phyloP scores from a whole-genome alignment of 2,329 filamentous ascomycete species.

The Scedosporium apiospermum region DNA sequence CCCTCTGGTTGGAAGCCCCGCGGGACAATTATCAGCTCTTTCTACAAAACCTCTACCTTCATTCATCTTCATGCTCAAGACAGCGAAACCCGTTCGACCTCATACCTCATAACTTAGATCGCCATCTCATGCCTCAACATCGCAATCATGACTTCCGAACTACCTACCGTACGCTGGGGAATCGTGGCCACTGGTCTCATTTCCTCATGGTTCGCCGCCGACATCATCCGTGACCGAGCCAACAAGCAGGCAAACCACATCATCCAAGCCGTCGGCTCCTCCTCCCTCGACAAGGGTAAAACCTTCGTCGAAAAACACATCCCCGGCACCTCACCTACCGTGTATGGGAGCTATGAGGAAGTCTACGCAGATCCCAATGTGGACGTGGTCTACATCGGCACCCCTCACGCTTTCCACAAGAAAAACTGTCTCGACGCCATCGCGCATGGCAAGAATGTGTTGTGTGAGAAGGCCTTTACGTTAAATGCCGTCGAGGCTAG shows the following conservation, averaged over 20 bases:
- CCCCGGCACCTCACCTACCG: constrained; percentile 16
- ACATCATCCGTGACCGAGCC: constrained; percentile 26
- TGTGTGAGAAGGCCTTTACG: constrained; percentile 36
- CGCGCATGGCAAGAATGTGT: constrained; percentile 28
- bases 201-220: constrained; percentile 33
- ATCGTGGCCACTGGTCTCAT: constrained; percentile 32
- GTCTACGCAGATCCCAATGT: constrained; percentile 30
- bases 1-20: too few relatives aligned
- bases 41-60: too few relatives aligned
- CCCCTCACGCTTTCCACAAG: constrained; percentile 33
- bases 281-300: constrained; percentile 25
- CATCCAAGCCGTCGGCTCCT: constrained; percentile 32
- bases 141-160: background rate
- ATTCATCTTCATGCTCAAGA: background rate
- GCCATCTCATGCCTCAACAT: background rate
- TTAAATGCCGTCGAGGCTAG: constrained; percentile 28
- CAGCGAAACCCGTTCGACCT: background rate
- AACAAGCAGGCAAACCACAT: constrained; percentile 27
- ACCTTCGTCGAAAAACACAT: constrained; percentile 26
- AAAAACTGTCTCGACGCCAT: constrained; percentile 33
- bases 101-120: background rate
- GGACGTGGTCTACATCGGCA: constrained; percentile 36
- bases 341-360: constrained; percentile 29
- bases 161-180: constrained; percentile 22
- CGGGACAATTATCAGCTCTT: too few relatives aligned